Evolutionary conservation across 2,329 filamentous ascomycete species (phyloP).

Genomic region (Hymenoscyphus salicellus): DNA sequence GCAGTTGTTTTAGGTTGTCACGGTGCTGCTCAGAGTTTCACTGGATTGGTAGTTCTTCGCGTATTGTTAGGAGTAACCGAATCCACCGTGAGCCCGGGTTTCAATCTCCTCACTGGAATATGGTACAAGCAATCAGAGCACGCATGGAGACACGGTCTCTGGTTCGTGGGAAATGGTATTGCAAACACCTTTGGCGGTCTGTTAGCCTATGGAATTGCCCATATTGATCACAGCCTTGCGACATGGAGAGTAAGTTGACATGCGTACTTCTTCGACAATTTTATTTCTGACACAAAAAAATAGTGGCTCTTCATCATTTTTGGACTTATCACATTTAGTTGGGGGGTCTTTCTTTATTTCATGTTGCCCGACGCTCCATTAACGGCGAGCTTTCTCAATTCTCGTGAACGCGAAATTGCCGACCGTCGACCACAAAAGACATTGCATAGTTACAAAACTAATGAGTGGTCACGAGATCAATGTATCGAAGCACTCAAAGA

Average conservation of each 20-base stretch:
- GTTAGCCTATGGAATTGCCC: slow-evolving; percentile 36
- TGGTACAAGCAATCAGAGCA: slow-evolving; percentile 41
- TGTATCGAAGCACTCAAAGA: no score
- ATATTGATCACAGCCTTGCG: slow-evolving; percentile 24
- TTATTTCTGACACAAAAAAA: neutral
- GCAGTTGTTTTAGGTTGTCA: slow-evolving; percentile 17
- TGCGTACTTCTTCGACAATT: neutral
- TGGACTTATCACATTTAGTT: slow-evolving; percentile 30
- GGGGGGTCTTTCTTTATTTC: slow-evolving; percentile 40
- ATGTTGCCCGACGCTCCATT: slow-evolving; percentile 49
- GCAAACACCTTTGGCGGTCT: slow-evolving; percentile 35
- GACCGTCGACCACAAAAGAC: slow-evolving; percentile 13
- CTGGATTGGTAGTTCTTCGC: slow-evolving; percentile 24
- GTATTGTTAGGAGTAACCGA: slow-evolving; percentile 34
- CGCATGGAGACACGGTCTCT: slow-evolving; percentile 13
- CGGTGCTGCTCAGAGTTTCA: slow-evolving; percentile 21
- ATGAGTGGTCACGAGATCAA: slow-evolving; percentile 27
- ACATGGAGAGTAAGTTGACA: slow-evolving; percentile 25
- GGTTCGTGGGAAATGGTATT: slow-evolving; percentile 30
- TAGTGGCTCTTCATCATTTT: slow-evolving; percentile 19
- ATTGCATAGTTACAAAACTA: slow-evolving; percentile 28
- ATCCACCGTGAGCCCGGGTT: slow-evolving; percentile 35
- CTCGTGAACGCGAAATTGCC: slow-evolving; percentile 40
- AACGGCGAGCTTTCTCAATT: slow-evolving; percentile 40
- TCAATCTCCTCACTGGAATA: slow-evolving; percentile 37